A percentile compares a stretch with the other conserved stretches of the same genome.
Evolutionary conservation across 352 stramenopile genomes (phyloP).

Genomic region (Albugo laibachii): DNA sequence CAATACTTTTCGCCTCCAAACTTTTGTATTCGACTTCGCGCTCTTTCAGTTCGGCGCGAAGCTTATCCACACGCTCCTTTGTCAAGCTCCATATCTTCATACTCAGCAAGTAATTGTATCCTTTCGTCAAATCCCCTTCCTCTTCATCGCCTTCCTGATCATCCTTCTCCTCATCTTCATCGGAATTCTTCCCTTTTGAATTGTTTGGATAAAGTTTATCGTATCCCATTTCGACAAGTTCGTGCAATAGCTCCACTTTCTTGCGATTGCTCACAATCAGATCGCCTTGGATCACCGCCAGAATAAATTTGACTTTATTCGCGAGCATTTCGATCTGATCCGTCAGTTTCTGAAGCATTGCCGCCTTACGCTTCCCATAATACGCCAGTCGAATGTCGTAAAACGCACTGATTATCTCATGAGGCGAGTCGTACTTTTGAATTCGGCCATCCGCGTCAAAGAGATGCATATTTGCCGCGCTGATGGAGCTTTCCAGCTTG

Average conservation of each 20-base stretch:
- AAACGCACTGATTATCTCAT: slow-evolving; percentile 89
- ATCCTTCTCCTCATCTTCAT: slow-evolving; percentile 32
- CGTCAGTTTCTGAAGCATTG: slow-evolving; percentile 73
- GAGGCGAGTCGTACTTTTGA: slow-evolving; percentile 82
- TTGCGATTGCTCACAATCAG: slow-evolving; percentile 89
- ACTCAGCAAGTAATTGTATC: slow-evolving; percentile 91
- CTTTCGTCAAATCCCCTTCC: slow-evolving; percentile 14
- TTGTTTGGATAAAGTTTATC: slow-evolving; percentile 31
- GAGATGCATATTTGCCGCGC: slow-evolving; percentile 94
- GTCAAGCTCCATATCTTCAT: slow-evolving; percentile 91
- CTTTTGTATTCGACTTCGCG: slow-evolving; percentile 69
- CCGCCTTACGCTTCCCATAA: slow-evolving; percentile 85
- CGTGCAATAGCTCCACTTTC: slow-evolving; percentile 81
- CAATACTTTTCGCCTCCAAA: slow-evolving; percentile 60
- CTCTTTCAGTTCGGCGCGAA: slow-evolving; percentile 76
- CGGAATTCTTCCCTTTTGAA: slow-evolving; percentile 32
- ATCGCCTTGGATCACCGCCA: slow-evolving; percentile 80
- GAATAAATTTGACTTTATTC: slow-evolving; percentile 93
- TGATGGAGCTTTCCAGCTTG: slow-evolving; percentile 86
- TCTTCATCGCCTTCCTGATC: slow-evolving; percentile 17
- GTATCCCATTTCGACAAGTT: slow-evolving; percentile 82
- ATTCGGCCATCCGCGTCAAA: slow-evolving; percentile 85
- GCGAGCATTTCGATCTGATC: slow-evolving; percentile 80
- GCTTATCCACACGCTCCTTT: slow-evolving; percentile 81
- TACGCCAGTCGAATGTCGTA: slow-evolving; percentile 83